These are phyloP conservation scores for Cryomyces antarcticus DNA, from an alignment of 495 filamentous ascomycete genomes.

Conservation along the genomic window DNA sequence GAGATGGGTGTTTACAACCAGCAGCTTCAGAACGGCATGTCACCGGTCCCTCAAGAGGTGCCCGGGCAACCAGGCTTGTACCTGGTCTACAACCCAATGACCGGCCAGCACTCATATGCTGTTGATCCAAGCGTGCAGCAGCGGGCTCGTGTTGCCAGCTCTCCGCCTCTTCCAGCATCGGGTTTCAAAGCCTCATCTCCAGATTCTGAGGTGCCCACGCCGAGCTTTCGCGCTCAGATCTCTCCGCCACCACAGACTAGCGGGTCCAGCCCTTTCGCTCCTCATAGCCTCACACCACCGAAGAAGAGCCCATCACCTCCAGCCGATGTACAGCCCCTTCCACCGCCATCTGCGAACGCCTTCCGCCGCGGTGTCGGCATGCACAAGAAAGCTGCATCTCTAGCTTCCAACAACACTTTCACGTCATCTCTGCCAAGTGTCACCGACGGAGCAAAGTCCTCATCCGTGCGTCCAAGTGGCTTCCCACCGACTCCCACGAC, in stretches of 20 bases:
- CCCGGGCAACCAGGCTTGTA: conserved; percentile 55
- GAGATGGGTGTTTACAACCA: conserved; percentile 39
- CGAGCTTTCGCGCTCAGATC: conserved; percentile 55
- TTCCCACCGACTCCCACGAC: conserved; percentile 66
- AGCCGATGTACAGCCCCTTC: conserved; percentile 46
- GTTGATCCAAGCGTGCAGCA: conserved; percentile 36
- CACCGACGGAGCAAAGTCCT: conserved; percentile 52
- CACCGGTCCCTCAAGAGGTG: conserved; percentile 47
- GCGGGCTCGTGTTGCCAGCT: conserved; percentile 12
- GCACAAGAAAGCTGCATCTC: conserved; percentile 68
- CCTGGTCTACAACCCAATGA: conserved; percentile 62
- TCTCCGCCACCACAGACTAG: conserved; percentile 50
- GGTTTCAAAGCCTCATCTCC: conserved; percentile 10
- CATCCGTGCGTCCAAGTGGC: conserved; percentile 19
- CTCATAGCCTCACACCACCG: conserved; percentile 47
- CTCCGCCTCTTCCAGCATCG: conserved; percentile 17
- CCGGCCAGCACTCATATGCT: conserved; percentile 57
- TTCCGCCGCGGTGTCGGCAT: conserved; percentile 50
- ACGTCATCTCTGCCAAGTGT: conserved; percentile 20
- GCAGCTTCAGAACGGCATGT: conserved; percentile 53
- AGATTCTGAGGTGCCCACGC: conserved; percentile 10
- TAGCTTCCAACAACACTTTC: conserved; percentile 39
- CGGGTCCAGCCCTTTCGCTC: conserved; percentile 25
- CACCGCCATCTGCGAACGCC: conserved; percentile 60
- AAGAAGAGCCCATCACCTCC: conserved; percentile 42